A percentile compares a stretch with the other conserved stretches of the same genome.
Conservation (phyloP, 371 early-diverging fungal genomes). For the Rhizopus delemar region DNA sequence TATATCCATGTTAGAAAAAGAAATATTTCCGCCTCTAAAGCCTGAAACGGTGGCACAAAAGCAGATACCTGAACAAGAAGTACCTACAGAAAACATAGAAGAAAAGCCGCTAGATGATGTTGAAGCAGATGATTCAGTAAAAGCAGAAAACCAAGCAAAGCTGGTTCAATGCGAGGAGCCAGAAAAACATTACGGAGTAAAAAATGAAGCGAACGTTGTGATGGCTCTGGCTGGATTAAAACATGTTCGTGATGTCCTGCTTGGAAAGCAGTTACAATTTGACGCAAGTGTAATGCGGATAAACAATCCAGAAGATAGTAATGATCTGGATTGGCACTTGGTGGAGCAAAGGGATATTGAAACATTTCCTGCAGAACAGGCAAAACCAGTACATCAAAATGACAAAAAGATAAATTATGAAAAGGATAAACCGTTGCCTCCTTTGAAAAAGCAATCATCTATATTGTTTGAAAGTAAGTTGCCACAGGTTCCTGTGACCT, state of each 20-base stretch:
- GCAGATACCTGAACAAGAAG: background rate
- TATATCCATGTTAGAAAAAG: constrained; percentile 54
- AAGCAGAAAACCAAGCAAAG: background rate
- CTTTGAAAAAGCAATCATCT: background rate
- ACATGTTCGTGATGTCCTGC: constrained; percentile 62
- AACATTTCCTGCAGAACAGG: background rate
- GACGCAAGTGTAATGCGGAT: constrained; percentile 49
- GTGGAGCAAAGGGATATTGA: constrained; percentile 7
- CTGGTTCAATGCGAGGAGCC: constrained; percentile 3
- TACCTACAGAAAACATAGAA: background rate
- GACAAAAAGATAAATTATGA: constrained; percentile 1
- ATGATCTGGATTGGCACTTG: constrained; percentile 9
- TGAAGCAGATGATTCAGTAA: background rate
- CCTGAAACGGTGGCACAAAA: background rate
- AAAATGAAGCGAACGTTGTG: constrained; percentile 38
- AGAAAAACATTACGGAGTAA: background rate
- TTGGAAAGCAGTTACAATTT: constrained; percentile 51
- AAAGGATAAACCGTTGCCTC: constrained; percentile 21
- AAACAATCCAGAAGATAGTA: constrained; percentile 2
- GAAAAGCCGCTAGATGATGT: background rate
- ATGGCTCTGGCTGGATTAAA: constrained; percentile 59
- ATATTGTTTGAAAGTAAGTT: constrained; percentile 7
- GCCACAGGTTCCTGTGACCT: constrained; percentile 11
- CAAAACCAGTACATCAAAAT: background rate
- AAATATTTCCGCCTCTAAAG: constrained; percentile 38